Evolutionary conservation across 2,329 filamentous ascomycete species (phyloP), one percentile per base, ranked within the genome.

Genomic region (Sporothrix sp.): DNA sequence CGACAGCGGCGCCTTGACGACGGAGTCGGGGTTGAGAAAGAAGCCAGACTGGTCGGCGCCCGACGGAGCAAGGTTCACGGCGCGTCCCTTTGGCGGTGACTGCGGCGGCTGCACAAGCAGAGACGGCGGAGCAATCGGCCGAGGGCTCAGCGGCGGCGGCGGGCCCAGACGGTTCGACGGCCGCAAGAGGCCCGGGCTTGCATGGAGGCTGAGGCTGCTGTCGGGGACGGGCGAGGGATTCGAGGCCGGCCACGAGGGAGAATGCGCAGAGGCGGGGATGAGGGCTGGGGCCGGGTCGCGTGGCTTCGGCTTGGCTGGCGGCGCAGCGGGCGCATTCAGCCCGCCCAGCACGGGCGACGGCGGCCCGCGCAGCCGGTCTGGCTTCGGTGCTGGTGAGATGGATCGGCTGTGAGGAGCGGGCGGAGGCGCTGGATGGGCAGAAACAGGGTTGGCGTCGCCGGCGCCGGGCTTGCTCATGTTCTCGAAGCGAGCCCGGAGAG

Each of bases 401-500:
- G 25, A 63, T 62, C 51, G 70, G 62, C 47, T 54, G 54, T 56
- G 48, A 23, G 62, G 53, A 23, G 60, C 55, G 40, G 59, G 61
- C 3, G 33, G 45, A 4, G 52, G 42, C 1, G 54, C 14, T 20
- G 44, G 47, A 14, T 45, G 33, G 37, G 55, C 28, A 14, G 58
- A 32, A n/a, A 48, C 46, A 10, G 43, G 25, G 28, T 7, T 18
- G 23, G 30, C 25, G 18, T 38, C n/a, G 11, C 53, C 65, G 53
- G 70, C 65, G 51, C 69, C 69, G 49, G 65, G 56, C 62, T 73
- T 78, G 57, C 76, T 72, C 71, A 91, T 81, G 62, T 84, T 87
- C 71, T 93, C 87, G 65, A 91, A 93, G 60, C 85, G 82, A 56
- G 85, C 87, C 55, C 83, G 78, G 54, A 93, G 72, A 47, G 86